Base-by-base conservation (phyloP, 805 yeast species). In the Blastobotrys chiropterorum region DNA sequence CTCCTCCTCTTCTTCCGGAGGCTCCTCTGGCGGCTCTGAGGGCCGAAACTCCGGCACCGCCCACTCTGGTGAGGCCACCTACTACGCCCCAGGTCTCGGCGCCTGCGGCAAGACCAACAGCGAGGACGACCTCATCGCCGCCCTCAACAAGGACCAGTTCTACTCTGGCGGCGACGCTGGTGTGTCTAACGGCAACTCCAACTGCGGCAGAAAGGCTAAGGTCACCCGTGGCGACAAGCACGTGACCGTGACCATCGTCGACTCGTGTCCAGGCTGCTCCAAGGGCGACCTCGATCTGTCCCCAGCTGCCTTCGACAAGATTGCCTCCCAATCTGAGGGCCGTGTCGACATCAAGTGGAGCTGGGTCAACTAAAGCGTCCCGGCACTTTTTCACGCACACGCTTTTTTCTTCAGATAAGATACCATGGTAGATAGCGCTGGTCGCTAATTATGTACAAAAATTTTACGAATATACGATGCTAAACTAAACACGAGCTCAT, bases 201-300 rank as follows among this genome's bases (percentile, higher is more conserved):
- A 72, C 60, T 80, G 85, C 65, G 84, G 83, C 49, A 74, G 72
- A 65, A 64, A 72, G 60, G 77, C 80, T 59, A 67, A 65, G 46
- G 78, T 79, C 38, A 60, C 59, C 59, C 75, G 73, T 59, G 66
- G 67, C 52, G 81, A 77, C 47, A 76, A 76, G 61, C 67, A 80
- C 14, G 83, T 80, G 53, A 72, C 70, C 44, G 86, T 81, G 47
- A 75, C 76, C 19, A 81, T 81, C 47, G 77, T 72, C 40, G 86
- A 81, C 66, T 68, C 75, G 56, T 82, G 86, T 67, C 77, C 70
- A 50, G 83, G 79, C 20, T 82, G 86, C 61, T 56, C 64, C 21
- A 61, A 66, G 48, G 64, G 77, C 53, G 79, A 74, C 59, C 74
- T 81, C 53, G 86, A 81, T 59, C 71, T 82, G 52, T 77, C 84